These are phyloP conservation scores for Coemansia sp. DNA, from an alignment of 192 early-diverging fungal species.

Conservation along the genomic window DNA sequence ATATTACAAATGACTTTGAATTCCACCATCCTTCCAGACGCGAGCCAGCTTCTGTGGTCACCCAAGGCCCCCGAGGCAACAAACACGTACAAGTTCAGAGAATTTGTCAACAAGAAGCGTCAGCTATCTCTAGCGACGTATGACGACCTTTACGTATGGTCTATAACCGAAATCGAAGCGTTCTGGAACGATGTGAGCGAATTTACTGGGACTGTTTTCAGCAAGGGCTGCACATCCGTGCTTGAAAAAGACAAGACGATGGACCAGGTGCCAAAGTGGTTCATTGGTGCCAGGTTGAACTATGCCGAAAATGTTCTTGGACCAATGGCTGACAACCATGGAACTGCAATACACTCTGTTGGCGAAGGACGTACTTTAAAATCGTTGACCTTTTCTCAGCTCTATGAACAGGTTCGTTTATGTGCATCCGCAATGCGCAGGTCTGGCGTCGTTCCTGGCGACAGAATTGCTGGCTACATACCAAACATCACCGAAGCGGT, in stretches of 20 bases:
- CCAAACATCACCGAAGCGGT: constrained; percentile 86
- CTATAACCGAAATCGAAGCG: constrained; percentile 64
- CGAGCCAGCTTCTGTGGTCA: constrained; percentile 59
- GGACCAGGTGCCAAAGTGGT: constrained; percentile 91
- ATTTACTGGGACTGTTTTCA: constrained; percentile 50
- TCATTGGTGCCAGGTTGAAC: constrained; percentile 79
- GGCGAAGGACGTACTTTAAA: constrained; percentile 52
- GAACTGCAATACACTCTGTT: constrained; percentile 48
- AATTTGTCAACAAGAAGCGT: constrained; percentile 69
- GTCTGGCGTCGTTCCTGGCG: constrained; percentile 72
- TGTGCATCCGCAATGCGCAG: constrained; percentile 72
- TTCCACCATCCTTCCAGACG: not conserved
- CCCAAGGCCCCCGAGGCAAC: constrained; percentile 60
- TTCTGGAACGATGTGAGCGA: constrained; percentile 93
- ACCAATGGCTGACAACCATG: constrained; percentile 47
- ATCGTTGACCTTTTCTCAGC: constrained; percentile 68
- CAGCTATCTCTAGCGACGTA: constrained; percentile 59
- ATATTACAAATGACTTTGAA: constrained; percentile 22
- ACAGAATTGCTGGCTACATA: constrained; percentile 86
- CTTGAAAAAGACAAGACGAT: constrained; percentile 74
- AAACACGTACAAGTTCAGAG: constrained; percentile 71
- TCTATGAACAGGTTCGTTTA: constrained; percentile 67
- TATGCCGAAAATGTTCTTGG: constrained; percentile 88
- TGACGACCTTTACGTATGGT: constrained; percentile 82
- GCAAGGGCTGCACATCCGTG: constrained; percentile 44